Base-by-base conservation (phyloP, 257 asterid genomes). In the Haberlea rhodopensis region DNA sequence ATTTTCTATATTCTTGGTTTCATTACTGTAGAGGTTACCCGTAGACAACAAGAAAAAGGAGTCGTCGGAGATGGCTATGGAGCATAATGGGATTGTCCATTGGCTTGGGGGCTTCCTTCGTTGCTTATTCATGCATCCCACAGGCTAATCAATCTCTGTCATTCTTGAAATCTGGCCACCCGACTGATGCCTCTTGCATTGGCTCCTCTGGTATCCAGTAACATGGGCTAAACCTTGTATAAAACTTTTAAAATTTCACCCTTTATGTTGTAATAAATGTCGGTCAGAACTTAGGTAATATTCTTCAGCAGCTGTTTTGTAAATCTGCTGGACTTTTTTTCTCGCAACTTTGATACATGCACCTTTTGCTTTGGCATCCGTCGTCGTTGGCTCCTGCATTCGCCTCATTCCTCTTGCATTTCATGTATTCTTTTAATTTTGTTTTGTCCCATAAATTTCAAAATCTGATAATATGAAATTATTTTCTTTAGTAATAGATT, bases 1-100 rank as follows among this genome's bases (percentile, higher is more conserved):
- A 16, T 22, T 22, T 19, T 19, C 60, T 13, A 52, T 62, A 49
- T 37, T 65, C 21, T 9, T 25, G 9, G 34, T 34, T 60, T 49
- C 45, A 40, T 34, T 3, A 57, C 45, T 66, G 71, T 82, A 83
- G 89, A 78, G 60, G 76, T 74, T 56, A 76, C 81, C 19, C 63
- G 89, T 37, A 71, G 73, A 65, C 86, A 76, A 34, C 72, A 82
- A 29, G 82, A 73, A 29, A 66, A 68, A 69, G 57, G 31, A 66
- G 65, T 15, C 79, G 49, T 11, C 65, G 51, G 56, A 57, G 51
- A 82, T 73, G 72, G 89, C 22, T 80, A 37, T 80, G 89, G 86
- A 64, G 89, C 43, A 55, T 76, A 21, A 11, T 79, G 27, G 89
- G 86, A 53, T 63, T 81, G 43, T 75, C 84, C 21, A 56, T 72